Evolutionary conservation across 805 yeast species (phyloP), one percentile per base, ranked within the genome.

Genomic region (Cyberlindnera bimundalis): DNA sequence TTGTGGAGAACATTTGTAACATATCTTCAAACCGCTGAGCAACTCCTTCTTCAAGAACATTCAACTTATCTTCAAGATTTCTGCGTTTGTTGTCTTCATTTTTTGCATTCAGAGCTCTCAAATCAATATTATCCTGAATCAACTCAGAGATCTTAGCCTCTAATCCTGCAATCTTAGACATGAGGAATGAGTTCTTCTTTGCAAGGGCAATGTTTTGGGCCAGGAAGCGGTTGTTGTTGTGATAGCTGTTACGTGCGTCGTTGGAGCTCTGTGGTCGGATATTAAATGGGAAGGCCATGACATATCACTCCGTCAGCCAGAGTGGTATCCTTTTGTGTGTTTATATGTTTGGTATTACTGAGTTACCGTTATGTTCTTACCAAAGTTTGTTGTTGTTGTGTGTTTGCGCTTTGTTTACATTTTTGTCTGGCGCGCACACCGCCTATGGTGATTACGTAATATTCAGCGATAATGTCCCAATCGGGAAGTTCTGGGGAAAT

Each of bases 121-220:
- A 52, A 25, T 56, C 54, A 40, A 72, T 62, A 48, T 78, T 78
- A 46, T 78, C 81, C 43, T 67, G 70, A 12, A 71, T 67, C 49
- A 79, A 56, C 15, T 71, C 76, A 17, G 70, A 64, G 18, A 79
- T 56, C 43, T 67, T 72, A 11, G 61, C 55, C 56, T 81, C 87
- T 56, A 84, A 57, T 21, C 71, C 76, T 4, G 71, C 59, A 19
- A 82, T 64, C 47, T 68, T 74, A 28, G 70, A 56, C 68, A 73
- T 65, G 55, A 81, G 62, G 17, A 67, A 56, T 3, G 82, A 71
- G 55, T 79, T 81, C 36, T 71, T 74, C 46, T 70, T 75, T 1
- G 86, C 86, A 20, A 84, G 59, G n/a, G 73, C 70, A 39, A 67
- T 68, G 58, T 83, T 83, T 52, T 60, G 70, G 35, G 47, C 55